phyloP scores from a whole-genome alignment of 768 basidiomycete genomes.

The Tephrocybe sp. region DNA sequence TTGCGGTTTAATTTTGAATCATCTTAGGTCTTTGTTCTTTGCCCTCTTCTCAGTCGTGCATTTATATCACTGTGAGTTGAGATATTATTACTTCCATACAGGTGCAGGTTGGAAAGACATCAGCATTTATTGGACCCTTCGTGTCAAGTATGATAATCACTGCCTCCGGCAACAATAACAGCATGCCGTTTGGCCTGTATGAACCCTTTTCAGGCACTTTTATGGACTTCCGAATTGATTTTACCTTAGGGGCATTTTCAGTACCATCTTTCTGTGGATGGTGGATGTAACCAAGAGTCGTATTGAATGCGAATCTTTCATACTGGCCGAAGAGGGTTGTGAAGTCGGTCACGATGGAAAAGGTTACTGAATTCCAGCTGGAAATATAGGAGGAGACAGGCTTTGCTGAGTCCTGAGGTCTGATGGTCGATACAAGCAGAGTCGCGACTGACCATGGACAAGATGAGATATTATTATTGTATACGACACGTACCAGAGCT shows the following conservation, averaged over 20 bases:
- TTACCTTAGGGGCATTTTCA: slow-evolving; percentile 49
- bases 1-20: slow-evolving; percentile 13
- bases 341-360: slow-evolving; percentile 7
- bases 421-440: too few species aligned
- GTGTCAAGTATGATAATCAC: slow-evolving; percentile 76
- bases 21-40: slow-evolving; percentile 69
- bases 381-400: too few species aligned
- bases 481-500: too few species aligned
- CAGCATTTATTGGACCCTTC: slow-evolving; percentile 75
- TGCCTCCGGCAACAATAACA: slow-evolving; percentile 65
- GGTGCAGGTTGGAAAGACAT: slow-evolving; percentile 68
- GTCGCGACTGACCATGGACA: too few species aligned
- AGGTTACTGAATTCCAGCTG: too few species aligned
- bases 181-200: slow-evolving; percentile 73
- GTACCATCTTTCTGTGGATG: slow-evolving; percentile 59
- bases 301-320: slow-evolving; percentile 61
- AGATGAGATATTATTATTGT: too few species aligned
- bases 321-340: slow-evolving; percentile 24
- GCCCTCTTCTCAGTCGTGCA: slow-evolving; percentile 70
- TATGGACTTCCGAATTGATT: too few species aligned
- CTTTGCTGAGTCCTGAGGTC: too few species aligned
- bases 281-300: slow-evolving; percentile 67
- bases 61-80: neutral
- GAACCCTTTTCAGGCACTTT: too few species aligned
- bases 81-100: neutral